phyloP scores from a whole-genome alignment of 164 flowering plant genomes.

The Tetracentron sinense region DNA sequence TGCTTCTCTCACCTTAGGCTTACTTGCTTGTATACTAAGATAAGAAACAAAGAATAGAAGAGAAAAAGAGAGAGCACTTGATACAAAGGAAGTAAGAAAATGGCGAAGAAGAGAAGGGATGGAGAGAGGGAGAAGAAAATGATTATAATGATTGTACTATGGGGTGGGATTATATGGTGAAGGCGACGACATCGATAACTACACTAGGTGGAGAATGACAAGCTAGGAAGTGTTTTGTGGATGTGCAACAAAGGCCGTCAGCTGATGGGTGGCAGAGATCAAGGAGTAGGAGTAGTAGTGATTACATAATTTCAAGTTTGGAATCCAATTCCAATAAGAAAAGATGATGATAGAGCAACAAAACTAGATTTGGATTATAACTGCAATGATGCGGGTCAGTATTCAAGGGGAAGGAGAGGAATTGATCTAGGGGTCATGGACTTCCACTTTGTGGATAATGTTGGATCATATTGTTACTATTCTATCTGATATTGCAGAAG shows the following conservation, averaged over 20 bases:
- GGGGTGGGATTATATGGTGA: slow-evolving; percentile 29
- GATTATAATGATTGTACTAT: background rate
- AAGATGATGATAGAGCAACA: background rate
- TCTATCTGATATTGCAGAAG: slow-evolving; percentile 41
- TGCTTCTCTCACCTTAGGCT: slow-evolving; percentile 1
- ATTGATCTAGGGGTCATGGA: slow-evolving; percentile 27
- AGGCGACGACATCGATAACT: slow-evolving; percentile 12
- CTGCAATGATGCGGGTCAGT: slow-evolving; percentile 6
- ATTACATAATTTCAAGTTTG: background rate
- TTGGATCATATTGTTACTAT: slow-evolving; percentile 19
- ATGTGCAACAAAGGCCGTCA: slow-evolving; percentile 48
- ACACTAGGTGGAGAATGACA: slow-evolving; percentile 19
- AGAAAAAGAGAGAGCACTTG: slow-evolving; percentile 12
- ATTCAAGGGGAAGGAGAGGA: slow-evolving; percentile 7
- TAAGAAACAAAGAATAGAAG: background rate
- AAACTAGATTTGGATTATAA: slow-evolving; percentile 11
- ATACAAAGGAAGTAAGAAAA: background rate
- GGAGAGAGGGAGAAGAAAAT: slow-evolving; percentile 10
- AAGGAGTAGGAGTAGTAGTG: slow-evolving; percentile 18
- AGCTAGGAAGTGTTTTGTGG: slow-evolving; percentile 36
- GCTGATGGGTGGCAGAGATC: slow-evolving; percentile 53
- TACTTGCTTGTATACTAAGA: background rate
- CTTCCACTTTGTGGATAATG: slow-evolving; percentile 33
- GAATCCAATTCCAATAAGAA: slow-evolving; percentile 3
- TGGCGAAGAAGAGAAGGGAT: slow-evolving; percentile 30